Conservation (phyloP, 2,329 filamentous ascomycete species). For the Claviceps pusilla region DNA sequence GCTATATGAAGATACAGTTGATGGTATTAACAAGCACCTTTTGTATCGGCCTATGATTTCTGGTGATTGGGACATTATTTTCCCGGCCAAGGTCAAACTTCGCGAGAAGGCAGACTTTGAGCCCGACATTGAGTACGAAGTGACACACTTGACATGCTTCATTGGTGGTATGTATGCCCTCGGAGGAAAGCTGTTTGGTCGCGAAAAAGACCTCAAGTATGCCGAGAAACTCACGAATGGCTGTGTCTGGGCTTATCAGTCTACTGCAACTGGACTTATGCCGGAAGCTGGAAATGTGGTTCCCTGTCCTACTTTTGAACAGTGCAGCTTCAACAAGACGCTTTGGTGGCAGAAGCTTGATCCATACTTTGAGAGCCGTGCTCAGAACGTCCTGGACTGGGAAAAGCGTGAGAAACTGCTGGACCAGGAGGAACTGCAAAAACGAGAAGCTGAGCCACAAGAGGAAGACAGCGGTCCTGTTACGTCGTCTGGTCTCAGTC, state of each 20-base stretch:
- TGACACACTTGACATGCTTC: constrained; percentile 51
- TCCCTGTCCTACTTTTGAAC: constrained; percentile 31
- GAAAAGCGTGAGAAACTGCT: neutral
- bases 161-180: constrained; percentile 51
- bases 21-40: constrained; percentile 55
- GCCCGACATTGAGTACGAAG: constrained; percentile 39
- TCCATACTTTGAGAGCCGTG: constrained; percentile 26
- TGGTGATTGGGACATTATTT: constrained; percentile 53
- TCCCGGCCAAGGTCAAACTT: constrained; percentile 49
- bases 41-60: constrained; percentile 65
- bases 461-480: neutral
- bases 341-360: constrained; percentile 35
- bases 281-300: constrained; percentile 34
- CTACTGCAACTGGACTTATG: constrained; percentile 44
- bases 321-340: constrained; percentile 37
- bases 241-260: constrained; percentile 42
- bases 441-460: neutral
- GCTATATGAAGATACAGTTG: constrained; percentile 55
- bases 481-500: neutral
- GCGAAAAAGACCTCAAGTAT: constrained; percentile 28
- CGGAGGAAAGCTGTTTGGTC: constrained; percentile 40
- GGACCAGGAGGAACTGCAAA: neutral
- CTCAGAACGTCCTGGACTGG: constrained; percentile 21
- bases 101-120: constrained; percentile 20
- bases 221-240: constrained; percentile 35